Base-by-base conservation (phyloP, 2,329 filamentous ascomycete genomes). In the Chrysosporium keratinophilum region DNA sequence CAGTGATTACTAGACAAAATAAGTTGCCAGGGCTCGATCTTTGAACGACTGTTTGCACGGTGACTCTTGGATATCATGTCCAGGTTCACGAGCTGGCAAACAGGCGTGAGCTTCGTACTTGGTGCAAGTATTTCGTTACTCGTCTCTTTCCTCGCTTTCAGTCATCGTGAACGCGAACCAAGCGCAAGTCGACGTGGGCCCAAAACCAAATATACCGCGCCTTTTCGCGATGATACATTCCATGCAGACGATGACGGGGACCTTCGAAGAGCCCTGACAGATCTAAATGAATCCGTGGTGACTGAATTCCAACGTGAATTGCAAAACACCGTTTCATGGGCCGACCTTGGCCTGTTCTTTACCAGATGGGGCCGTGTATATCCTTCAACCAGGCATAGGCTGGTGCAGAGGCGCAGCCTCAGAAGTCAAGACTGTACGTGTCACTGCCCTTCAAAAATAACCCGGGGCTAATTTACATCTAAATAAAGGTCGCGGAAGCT, bases 371-470 rank as follows among this genome's bases (percentile, higher is more conserved):
- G 43, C 12, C 44, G 20, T 12, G 0, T 52, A 3, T 55, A 57
- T 34, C 40, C 49, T 37, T 49, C 48, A 34, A 46, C 1, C 17
- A 19, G 31, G 14, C 52, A 42, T 20, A 51, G 37, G 28, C 35
- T 57, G 23, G 10, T 40, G 23, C 49, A 55, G 45, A 44, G 5
- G 5, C 53, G 50, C n/a, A 55, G 40, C 33, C 45, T 53, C 14
- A 53, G 45, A 28, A 55, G 56, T 44, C 49, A 53, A 54, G 50
- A 39, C 10, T 57, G 55, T 56, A 49, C 45, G 55, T 41, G 15
- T 44, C 23, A 28, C 23, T 28, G 3, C 23, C 7, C 23, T 28
- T 28, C 23, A 7, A 4, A 7, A 4, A 28, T 28, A 7, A 4
- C 7, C 23, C 7, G 3, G 23, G 23, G 7, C 23, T 28, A 28